These are phyloP conservation scores for Cutaneotrichosporon daszewskae DNA, from an alignment of 1,284 basidiomycete species.

Conservation along the genomic window DNA sequence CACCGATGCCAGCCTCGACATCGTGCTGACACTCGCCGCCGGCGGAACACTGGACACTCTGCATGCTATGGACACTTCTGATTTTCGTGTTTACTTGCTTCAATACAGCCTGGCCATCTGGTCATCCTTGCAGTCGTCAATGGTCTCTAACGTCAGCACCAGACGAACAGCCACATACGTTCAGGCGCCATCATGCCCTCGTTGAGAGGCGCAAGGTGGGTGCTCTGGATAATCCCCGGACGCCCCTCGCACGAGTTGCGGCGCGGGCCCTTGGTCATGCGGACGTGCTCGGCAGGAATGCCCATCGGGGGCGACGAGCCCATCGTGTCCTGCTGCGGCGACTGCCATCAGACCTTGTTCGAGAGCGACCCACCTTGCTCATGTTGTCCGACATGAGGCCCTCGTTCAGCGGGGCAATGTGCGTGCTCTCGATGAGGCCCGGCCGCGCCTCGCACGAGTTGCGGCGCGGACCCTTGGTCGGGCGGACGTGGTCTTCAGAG, in stretches of 20 bases:
- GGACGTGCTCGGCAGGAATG: constrained; percentile 4
- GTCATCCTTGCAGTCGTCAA: constrained; percentile 1
- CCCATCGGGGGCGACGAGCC: constrained; percentile 1
- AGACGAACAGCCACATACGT: background rate
- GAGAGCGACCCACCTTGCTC: background rate
- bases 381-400: constrained; percentile 3
- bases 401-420: constrained; percentile 16
- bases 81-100: too few relatives aligned
- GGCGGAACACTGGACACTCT: too few relatives aligned
- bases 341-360: background rate
- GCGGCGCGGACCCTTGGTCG: constrained; percentile 4
- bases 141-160: background rate
- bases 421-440: constrained; percentile 13
- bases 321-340: background rate
- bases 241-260: constrained; percentile 17
- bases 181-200: constrained; percentile 10
- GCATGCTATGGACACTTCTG: too few relatives aligned
- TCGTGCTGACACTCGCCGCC: too few relatives aligned
- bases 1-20: too few relatives aligned
- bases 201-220: constrained; percentile 17
- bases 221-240: constrained; percentile 15
- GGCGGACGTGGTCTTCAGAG: constrained; percentile 2
- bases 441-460: constrained; percentile 15
- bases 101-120: constrained; percentile 2
- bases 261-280: constrained; percentile 8